Base-by-base conservation (phyloP, 1,284 basidiomycete genomes). In the Trichosporon ovoides region DNA sequence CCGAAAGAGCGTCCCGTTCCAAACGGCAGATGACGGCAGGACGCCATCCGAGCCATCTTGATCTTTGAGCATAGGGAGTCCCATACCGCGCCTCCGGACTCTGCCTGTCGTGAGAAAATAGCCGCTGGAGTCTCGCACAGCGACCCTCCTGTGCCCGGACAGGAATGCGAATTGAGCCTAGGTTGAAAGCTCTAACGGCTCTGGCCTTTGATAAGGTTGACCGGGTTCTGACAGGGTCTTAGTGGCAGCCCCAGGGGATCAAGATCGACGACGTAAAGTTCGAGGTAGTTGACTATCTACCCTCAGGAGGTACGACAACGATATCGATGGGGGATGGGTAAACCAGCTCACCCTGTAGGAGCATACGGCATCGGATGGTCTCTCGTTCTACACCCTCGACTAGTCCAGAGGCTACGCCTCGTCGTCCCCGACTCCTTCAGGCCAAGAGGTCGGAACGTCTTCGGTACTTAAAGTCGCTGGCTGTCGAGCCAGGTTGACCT, bases 211-310 rank as follows among this genome's bases (percentile, higher is more conserved):
- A 31, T 48, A 28, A 48, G 43, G 24, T 31, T 48, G 5, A 9
- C 28, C 28, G 28, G 28, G 28, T n/a, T 31, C 28, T 18, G 24
- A 22, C 3, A 48, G 43, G 43, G 43, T 28, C 5, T 9, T 16
- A 28, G 43, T 7, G 24, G 9, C 24, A 22, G 7, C 22, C 43
- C 43, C 24, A 48, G 43, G 43, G 43, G 43, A n/a, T 20, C 18
- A 20, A 28, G 43, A 48, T 48, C 43, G 43, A n/a, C 43, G 43
- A 48, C 43, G 43, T 48, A 48, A 48, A 31, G 43, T 48, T 18
- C 24, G 16, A 31, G 43, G n/a, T 22, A 24, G n/a, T n/a, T 31
- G 14, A 22, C 16, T 28, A 28, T 16, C 16, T 7, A 31, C 10
- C 7, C 28, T n/a, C n/a, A n/a, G n/a, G 43, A 28, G 24, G 43